Percentiles rank a stretch among this genome's conserved stretches.
phyloP scores from a whole-genome alignment of 352 stramenopile genomes.

The Globisporangium nodosum region DNA sequence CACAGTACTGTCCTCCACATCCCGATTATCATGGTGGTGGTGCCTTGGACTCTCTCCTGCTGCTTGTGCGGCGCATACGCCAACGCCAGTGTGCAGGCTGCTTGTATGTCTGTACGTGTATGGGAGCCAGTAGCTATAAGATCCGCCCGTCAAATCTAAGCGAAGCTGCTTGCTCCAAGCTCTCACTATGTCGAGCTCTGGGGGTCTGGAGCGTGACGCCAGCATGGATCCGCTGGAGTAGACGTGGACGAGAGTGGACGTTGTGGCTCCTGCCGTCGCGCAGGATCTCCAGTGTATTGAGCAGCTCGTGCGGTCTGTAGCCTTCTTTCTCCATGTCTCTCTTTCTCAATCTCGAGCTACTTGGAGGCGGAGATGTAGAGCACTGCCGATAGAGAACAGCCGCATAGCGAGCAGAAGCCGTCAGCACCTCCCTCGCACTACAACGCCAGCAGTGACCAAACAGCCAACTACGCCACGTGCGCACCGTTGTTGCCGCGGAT shows the following conservation, averaged over 20 bases:
- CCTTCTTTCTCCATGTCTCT: background rate
- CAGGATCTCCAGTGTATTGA: background rate
- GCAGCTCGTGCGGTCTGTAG: too few species aligned
- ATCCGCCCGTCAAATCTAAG: too few species aligned
- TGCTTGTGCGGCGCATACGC: too few species aligned
- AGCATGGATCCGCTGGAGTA: background rate
- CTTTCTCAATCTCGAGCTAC: constrained; percentile 14
- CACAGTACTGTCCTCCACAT: background rate
- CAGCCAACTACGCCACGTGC: constrained; percentile 7
- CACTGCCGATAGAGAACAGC: constrained; percentile 24
- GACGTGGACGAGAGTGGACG: too few species aligned
- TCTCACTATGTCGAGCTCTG: too few species aligned
- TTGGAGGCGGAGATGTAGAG: constrained; percentile 85
- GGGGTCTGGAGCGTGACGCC: background rate
- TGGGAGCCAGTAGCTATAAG: too few species aligned
- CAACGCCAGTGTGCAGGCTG: too few species aligned
- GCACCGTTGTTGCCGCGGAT: constrained; percentile 99
- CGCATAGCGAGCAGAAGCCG: background rate
- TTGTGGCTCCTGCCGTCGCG: too few species aligned
- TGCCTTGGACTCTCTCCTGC: too few species aligned
- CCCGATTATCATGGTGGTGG: too few species aligned
- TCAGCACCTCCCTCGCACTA: background rate
- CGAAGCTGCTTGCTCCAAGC: too few species aligned
- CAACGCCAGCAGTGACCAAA: background rate
- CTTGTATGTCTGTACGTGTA: too few species aligned